Evolutionary conservation across 352 stramenopile genomes (phyloP).

Genomic region (Phytophthora hybrid): DNA sequence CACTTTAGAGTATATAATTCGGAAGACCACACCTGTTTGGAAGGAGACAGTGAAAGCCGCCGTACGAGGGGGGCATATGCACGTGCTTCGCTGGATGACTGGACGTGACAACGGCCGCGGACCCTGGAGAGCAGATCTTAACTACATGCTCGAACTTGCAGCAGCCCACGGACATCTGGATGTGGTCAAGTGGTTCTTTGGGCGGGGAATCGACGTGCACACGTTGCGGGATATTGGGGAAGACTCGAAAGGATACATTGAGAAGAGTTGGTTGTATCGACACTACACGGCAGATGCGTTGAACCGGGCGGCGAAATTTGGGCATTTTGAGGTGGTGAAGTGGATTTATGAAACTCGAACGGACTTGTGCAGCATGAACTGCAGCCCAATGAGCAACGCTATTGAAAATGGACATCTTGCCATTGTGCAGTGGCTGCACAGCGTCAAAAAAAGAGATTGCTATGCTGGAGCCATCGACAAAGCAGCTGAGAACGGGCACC

Average conservation of each 20-base stretch:
- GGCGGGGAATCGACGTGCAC: not conserved
- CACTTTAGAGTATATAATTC: not conserved
- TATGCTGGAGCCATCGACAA: too few species aligned
- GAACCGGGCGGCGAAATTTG: not conserved
- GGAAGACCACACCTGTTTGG: not conserved
- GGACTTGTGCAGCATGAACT: not conserved
- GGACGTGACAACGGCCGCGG: not conserved
- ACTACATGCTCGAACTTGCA: not conserved
- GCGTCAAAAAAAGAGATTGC: too few species aligned
- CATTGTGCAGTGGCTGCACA: not conserved
- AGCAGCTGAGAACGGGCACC: not conserved
- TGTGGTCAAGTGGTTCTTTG: not conserved
- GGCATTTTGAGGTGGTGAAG: slow-evolving; percentile 1
- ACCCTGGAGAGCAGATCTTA: slow-evolving; percentile 1
- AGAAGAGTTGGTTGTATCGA: not conserved
- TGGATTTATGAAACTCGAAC: not conserved
- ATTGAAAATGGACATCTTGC: not conserved
- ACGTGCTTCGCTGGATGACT: slow-evolving; percentile 1
- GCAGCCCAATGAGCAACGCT: not conserved
- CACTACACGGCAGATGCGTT: not conserved
- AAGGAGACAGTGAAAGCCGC: not conserved
- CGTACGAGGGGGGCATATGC: not conserved
- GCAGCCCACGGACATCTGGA: slow-evolving; percentile 17
- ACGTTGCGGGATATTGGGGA: too few species aligned
- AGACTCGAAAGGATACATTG: not conserved